phyloP scores from a whole-genome alignment of 306 rosid species.

The Cucumis melo region DNA sequence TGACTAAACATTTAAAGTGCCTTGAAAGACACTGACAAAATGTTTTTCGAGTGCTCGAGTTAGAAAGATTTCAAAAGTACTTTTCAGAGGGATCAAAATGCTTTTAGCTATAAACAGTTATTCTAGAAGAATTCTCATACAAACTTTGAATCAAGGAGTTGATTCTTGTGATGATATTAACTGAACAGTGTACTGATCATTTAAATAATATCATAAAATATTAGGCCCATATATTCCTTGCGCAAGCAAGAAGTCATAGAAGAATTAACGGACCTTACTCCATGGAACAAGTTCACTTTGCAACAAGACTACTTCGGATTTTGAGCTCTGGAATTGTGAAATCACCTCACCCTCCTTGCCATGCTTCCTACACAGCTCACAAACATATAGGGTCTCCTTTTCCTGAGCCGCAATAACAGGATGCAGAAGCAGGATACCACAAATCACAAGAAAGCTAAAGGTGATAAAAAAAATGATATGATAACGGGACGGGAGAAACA shows the following conservation, averaged over 20 bases:
- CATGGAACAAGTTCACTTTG: conserved; percentile 21
- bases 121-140: neutral
- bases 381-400: conserved; percentile 37
- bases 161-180: neutral
- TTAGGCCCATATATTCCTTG: neutral
- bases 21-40: neutral
- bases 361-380: conserved; percentile 80
- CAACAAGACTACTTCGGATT: conserved; percentile 15
- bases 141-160: neutral
- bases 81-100: neutral
- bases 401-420: conserved; percentile 17
- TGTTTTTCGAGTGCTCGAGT: neutral
- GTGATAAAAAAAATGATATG: neutral
- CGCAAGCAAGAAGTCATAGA: neutral
- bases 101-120: neutral
- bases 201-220: neutral
- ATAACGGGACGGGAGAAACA: neutral
- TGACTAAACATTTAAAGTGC: neutral
- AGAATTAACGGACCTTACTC: conserved; percentile 41
- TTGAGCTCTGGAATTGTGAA: conserved; percentile 23
- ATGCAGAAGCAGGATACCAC: conserved; percentile 5
- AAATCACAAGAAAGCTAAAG: neutral
- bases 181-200: neutral
- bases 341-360: conserved; percentile 29
- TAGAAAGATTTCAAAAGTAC: neutral